Conservation (phyloP, 805 yeast species). For the Monosporozyma unispora region DNA sequence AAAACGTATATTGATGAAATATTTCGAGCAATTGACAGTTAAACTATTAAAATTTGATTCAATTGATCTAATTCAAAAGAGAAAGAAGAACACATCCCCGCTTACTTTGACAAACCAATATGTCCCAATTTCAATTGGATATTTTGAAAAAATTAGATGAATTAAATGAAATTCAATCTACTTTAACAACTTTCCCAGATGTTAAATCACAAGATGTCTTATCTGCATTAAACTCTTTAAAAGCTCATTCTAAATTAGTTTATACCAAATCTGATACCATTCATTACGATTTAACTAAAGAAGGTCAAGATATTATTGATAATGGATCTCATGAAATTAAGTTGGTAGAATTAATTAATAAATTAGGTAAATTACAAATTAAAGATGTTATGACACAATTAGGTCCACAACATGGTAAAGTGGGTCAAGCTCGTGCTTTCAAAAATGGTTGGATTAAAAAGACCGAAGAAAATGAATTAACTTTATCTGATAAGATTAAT, state of each 20-base stretch:
- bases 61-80: neutral
- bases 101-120: no score
- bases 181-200: slow-evolving; percentile 57
- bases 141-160: slow-evolving; percentile 59
- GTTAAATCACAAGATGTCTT: slow-evolving; percentile 57
- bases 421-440: slow-evolving; percentile 97
- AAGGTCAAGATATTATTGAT: slow-evolving; percentile 68
- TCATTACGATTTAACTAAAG: slow-evolving; percentile 63
- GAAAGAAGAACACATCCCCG: no score
- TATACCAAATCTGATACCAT: slow-evolving; percentile 70
- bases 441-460: slow-evolving; percentile 94
- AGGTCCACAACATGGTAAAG: slow-evolving; percentile 71
- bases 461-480: slow-evolving; percentile 65
- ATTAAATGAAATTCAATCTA: slow-evolving; percentile 56
- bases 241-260: slow-evolving; percentile 72
- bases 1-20: neutral
- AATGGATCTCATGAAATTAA: slow-evolving; percentile 89
- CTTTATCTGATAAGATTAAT: slow-evolving; percentile 44
- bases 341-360: slow-evolving; percentile 63
- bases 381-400: slow-evolving; percentile 59
- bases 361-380: slow-evolving; percentile 73
- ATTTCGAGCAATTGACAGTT: no score
- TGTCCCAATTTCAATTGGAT: slow-evolving; percentile 61
- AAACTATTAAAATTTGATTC: no score
- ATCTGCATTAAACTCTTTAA: slow-evolving; percentile 78